Base-by-base conservation (phyloP, 163 green algal species). In the Scenedesmus sp. region DNA sequence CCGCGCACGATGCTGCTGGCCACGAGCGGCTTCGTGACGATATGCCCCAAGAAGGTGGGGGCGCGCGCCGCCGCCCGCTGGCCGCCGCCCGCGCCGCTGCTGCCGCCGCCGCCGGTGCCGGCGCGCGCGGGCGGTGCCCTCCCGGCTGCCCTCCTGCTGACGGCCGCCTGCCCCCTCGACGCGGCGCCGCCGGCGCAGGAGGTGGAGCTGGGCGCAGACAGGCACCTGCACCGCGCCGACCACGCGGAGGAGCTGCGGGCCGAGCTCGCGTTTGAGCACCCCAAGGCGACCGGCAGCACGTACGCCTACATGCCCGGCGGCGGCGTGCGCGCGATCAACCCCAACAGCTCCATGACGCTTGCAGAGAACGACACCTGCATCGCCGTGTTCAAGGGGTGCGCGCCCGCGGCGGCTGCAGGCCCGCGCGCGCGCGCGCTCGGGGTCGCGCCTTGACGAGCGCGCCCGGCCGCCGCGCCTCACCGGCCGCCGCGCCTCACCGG, bases 381-480 rank as follows among this genome's bases (percentile, higher is more conserved):
- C 29, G 74, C 62, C 31, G 63, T 81, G 6, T 81, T 73, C 50
- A 81, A 81, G 36, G 74, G 70, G 70, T 78, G 56, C 45, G 70
- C 28, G 44, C 3, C 22, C 31, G 39, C 7, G 10, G 56, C 26
- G 36, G 56, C 36, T 64, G n/a, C n/a, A n/a, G n/a, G n/a, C n/a
- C n/a, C n/a, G n/a, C n/a, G n/a, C n/a, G n/a, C n/a, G n/a, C n/a
- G n/a, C n/a, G n/a, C n/a, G n/a, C n/a, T n/a, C n/a, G n/a, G n/a
- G n/a, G n/a, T n/a, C n/a, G n/a, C n/a, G n/a, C n/a, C n/a, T n/a
- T n/a, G n/a, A n/a, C n/a, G n/a, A n/a, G n/a, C n/a, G n/a, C n/a
- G n/a, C n/a, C n/a, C n/a, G n/a, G n/a, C n/a, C n/a, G n/a, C n/a
- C n/a, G n/a, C n/a, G n/a, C n/a, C n/a, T n/a, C n/a, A n/a, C n/a